Percentiles rank a stretch among this genome's conserved stretches.
phyloP scores from a whole-genome alignment of 1,284 basidiomycete species.

The Fomitopsis palustris region DNA sequence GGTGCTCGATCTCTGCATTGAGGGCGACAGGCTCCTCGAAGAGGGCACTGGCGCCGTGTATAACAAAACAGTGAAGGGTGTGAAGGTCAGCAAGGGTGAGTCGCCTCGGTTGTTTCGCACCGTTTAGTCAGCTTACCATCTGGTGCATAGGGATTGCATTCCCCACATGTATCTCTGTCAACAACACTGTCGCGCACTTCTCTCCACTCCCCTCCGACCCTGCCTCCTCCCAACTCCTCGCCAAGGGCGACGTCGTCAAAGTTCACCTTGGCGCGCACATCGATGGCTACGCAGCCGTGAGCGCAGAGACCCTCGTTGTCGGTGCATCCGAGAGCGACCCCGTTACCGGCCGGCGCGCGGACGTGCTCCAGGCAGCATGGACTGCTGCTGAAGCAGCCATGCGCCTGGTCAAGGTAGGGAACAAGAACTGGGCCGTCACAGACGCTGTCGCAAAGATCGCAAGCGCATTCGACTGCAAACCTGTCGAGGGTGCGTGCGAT shows the following conservation, averaged over 20 bases:
- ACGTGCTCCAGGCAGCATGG: conserved; percentile 92
- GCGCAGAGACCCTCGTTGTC: conserved; percentile 89
- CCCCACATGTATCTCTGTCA: conserved; percentile 91
- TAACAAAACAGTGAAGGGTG: conserved; percentile 87
- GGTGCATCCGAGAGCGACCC: conserved; percentile 71
- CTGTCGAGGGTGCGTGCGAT: conserved; percentile 76
- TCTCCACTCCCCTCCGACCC: conserved; percentile 79
- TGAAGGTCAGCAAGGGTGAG: conserved; percentile 85
- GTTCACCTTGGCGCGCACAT: conserved; percentile 95
- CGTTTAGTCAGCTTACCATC: background rate
- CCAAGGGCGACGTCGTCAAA: conserved; percentile 93
- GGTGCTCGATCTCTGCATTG: conserved; percentile 86
- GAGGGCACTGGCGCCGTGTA: conserved; percentile 83
- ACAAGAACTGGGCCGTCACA: conserved; percentile 94
- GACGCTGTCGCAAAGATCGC: conserved; percentile 80
- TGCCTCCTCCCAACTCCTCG: conserved; percentile 63
- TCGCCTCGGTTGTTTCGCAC: conserved; percentile 8
- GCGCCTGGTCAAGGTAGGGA: conserved; percentile 84
- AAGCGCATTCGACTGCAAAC: conserved; percentile 77
- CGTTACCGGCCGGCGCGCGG: conserved; percentile 83
- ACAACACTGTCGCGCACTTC: conserved; percentile 84
- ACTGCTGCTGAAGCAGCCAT: conserved; percentile 89
- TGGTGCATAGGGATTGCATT: conserved; percentile 78
- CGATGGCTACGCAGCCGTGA: conserved; percentile 88
- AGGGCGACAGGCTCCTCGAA: conserved; percentile 92